These are phyloP conservation scores for Coemansia javaensis DNA, from an alignment of 192 early-diverging fungal genomes.

Conservation along the genomic window DNA sequence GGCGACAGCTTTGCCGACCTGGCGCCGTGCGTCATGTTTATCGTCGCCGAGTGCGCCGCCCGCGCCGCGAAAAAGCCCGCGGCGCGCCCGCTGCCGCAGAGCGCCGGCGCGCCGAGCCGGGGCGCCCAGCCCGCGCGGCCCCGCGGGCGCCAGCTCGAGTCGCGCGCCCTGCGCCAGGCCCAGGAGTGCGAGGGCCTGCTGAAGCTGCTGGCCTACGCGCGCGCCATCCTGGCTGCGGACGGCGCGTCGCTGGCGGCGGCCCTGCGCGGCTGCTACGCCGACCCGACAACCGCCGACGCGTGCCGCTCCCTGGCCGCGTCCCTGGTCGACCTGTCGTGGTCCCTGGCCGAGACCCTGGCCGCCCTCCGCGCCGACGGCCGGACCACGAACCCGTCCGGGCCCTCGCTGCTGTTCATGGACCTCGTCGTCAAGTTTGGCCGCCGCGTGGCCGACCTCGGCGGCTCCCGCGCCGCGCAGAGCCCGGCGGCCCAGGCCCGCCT, in stretches of 20 bases:
- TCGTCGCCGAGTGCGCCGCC: constrained; percentile 26
- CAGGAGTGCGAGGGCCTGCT: constrained; percentile 27
- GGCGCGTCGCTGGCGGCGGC: constrained; percentile 6
- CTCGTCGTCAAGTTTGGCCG: constrained; percentile 29
- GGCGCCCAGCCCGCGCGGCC: not conserved
- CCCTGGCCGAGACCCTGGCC: constrained; percentile 27
- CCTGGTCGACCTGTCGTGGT: constrained; percentile 42
- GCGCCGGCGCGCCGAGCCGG: not conserved
- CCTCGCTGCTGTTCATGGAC: constrained; percentile 25
- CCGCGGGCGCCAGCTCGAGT: constrained; percentile 27
- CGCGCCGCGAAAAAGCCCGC: constrained; percentile 26
- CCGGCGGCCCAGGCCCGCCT: constrained; percentile 8
- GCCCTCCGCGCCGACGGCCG: constrained; percentile 22
- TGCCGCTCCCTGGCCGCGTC: constrained; percentile 28
- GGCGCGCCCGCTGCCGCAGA: not conserved
- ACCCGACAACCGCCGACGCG: not conserved
- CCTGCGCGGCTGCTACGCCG: not conserved
- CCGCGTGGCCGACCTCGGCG: constrained; percentile 27
- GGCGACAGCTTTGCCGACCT: constrained; percentile 18
- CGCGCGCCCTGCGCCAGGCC: constrained; percentile 32
- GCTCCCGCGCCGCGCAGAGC: not conserved
- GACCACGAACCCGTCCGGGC: constrained; percentile 17
- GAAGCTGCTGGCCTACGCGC: constrained; percentile 23
- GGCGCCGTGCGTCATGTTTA: constrained; percentile 28
- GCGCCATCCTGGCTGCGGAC: constrained; percentile 7